Evolutionary conservation across 192 early-diverging fungal genomes (phyloP).

Genomic region (Anaeromyces robustus): DNA sequence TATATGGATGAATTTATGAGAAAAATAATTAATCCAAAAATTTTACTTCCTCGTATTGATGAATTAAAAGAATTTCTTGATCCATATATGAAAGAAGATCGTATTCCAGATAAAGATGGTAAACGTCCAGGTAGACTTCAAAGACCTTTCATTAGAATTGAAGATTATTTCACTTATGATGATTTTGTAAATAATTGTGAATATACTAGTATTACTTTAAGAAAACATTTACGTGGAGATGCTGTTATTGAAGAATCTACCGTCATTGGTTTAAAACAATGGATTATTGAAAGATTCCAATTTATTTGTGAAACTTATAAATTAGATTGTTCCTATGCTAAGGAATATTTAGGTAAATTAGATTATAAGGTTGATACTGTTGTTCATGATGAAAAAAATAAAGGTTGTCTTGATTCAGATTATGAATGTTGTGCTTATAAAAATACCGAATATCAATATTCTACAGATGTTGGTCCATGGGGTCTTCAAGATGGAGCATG

Average conservation of each 20-base stretch:
- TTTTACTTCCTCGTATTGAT: not conserved
- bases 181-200: not conserved
- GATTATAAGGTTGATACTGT: not conserved
- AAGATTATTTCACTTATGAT: not conserved
- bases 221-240: no score
- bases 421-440: not conserved
- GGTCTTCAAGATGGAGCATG: not conserved
- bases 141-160: not conserved
- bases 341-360: not conserved
- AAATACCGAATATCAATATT: not conserved
- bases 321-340: not conserved
- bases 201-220: no score
- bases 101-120: not conserved
- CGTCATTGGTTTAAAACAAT: not conserved
- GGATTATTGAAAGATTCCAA: not conserved
- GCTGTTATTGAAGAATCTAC: no score
- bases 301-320: not conserved
- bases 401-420: not conserved
- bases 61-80: not conserved
- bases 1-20: not conserved
- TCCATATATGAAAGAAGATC: not conserved
- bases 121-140: not conserved
- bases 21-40: not conserved
- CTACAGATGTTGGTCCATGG: not conserved
- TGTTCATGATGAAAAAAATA: not conserved